Base-by-base conservation (phyloP, 805 yeast genomes). In the Hanseniaspora vineae region DNA sequence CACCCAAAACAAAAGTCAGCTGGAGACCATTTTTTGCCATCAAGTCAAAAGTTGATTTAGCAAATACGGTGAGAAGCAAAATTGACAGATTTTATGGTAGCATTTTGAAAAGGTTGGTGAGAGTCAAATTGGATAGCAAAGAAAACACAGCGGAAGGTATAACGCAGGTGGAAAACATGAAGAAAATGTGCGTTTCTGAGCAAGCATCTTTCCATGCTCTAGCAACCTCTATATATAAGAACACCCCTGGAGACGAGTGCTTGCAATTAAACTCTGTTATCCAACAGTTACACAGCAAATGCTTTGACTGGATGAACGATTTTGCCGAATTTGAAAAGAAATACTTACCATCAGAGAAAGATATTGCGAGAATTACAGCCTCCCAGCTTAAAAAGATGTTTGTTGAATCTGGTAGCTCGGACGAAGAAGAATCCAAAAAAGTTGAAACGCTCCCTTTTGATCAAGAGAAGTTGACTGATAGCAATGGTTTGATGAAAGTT, bases 291-390 rank as follows among this genome's bases (percentile, higher is more conserved):
- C 96, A 90, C 57, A 88, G 83, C 49, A 66, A 80, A 31, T 89
- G 95, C 2, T 88, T 86, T 19, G 75, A 71, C 39, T 92, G 97
- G 97, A 96, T 90, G 63, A 56, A 65, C 19, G 95, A 82, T 49
- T 88, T 92, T 56, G 73, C 77, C 35, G 83, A 77, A 8, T 90
- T 92, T 66, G 97, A 85, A 50, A 73, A 73, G 42, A 72, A 72
- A 18, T 92, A 75, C 58, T 72, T 90, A 50, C 97, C 97, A 1
- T 79, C 95, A 9, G 97, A 92, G 61, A 85, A 81, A 57, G 98
- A 92, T 71, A 84, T 92, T 54, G 80, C 95, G 5, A 73, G 86
- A 52, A 84, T 92, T 42, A 89, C 98, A 1, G 84, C 95, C 3
- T 81, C 81, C 55, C 97, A 90, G 59, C 67, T 90, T 56, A 78